Conservation (phyloP, 441 rosid genomes). For the Aquilaria agallochum region DNA sequence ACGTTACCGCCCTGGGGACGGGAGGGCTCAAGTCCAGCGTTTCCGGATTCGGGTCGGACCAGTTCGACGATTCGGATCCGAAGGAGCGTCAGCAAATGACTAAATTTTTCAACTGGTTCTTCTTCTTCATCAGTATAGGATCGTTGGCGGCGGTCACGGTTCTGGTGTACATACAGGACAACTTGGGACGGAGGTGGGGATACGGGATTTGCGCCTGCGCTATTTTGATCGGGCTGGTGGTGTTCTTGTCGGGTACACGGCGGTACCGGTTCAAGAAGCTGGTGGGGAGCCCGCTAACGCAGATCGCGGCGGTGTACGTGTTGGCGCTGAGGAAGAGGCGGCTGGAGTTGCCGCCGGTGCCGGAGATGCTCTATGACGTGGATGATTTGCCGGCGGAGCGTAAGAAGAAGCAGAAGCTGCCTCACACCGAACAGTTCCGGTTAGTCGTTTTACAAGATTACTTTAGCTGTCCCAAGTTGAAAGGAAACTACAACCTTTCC, state of each 20-base stretch:
- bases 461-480: no score
- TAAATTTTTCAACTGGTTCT: conserved; percentile 86
- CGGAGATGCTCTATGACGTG: conserved; percentile 42
- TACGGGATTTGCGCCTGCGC: conserved; percentile 81
- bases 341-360: conserved; percentile 54
- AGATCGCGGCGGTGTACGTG: conserved; percentile 61
- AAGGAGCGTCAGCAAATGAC: conserved; percentile 61
- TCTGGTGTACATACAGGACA: conserved; percentile 86
- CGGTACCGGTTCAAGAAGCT: conserved; percentile 78
- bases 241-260: conserved; percentile 70
- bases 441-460: conserved; percentile 18
- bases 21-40: conserved; percentile 95
- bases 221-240: conserved; percentile 43
- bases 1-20: conserved; percentile 85
- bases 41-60: conserved; percentile 93
- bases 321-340: conserved; percentile 67
- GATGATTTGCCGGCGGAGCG: conserved; percentile 49
- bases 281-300: conserved; percentile 89
- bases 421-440: conserved; percentile 72
- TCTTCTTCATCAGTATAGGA: conserved; percentile 82
- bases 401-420: conserved; percentile 57
- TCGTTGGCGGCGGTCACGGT: conserved; percentile 77
- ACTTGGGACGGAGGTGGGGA: conserved; percentile 79
- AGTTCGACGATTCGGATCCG: conserved; percentile 70
- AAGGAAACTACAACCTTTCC: no score